These are phyloP conservation scores for Aquanectria penicillioides DNA, from an alignment of 2,329 filamentous ascomycete genomes.

Conservation along the genomic window DNA sequence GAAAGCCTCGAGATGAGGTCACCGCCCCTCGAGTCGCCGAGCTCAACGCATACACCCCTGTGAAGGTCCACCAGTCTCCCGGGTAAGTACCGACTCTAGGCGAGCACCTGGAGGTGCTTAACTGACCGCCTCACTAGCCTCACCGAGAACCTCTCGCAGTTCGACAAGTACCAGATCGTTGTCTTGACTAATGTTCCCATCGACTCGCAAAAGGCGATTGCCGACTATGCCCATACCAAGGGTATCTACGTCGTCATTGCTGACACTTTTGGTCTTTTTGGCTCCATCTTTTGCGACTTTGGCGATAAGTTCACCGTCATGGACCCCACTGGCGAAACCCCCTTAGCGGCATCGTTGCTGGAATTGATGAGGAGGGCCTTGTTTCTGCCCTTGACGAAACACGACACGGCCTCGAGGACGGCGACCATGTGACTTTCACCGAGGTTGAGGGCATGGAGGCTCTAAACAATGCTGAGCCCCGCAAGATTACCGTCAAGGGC, in stretches of 20 bases:
- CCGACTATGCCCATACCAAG: slow-evolving; percentile 94
- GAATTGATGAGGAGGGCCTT: slow-evolving; percentile 87
- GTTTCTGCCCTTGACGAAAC: slow-evolving; percentile 96
- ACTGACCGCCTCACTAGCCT: slow-evolving; percentile 62
- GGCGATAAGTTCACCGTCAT: slow-evolving; percentile 92
- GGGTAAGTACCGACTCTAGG: slow-evolving; percentile 51
- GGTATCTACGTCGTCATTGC: slow-evolving; percentile 89
- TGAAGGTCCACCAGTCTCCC: slow-evolving; percentile 75
- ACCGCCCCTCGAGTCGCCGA: slow-evolving; percentile 92
- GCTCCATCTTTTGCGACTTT: slow-evolving; percentile 96
- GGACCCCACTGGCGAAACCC: slow-evolving; percentile 90
- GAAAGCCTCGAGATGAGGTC: slow-evolving; percentile 87
- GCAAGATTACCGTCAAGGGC: slow-evolving; percentile 92
- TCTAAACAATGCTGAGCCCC: slow-evolving; percentile 83
- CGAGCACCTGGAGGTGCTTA: slow-evolving; percentile 10
- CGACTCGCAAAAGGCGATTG: slow-evolving; percentile 82
- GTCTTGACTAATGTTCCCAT: slow-evolving; percentile 88
- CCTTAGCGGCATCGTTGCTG: slow-evolving; percentile 89
- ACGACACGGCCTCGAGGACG: slow-evolving; percentile 93
- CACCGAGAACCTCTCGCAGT: slow-evolving; percentile 78
- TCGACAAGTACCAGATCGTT: slow-evolving; percentile 92
- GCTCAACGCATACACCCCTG: slow-evolving; percentile 95
- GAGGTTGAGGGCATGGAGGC: slow-evolving; percentile 93
- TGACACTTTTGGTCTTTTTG: slow-evolving; percentile 94
- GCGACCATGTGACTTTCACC: slow-evolving; percentile 94